These are phyloP conservation scores for Monosporozyma aquatica DNA, from an alignment of 805 yeast species.

Conservation along the genomic window DNA sequence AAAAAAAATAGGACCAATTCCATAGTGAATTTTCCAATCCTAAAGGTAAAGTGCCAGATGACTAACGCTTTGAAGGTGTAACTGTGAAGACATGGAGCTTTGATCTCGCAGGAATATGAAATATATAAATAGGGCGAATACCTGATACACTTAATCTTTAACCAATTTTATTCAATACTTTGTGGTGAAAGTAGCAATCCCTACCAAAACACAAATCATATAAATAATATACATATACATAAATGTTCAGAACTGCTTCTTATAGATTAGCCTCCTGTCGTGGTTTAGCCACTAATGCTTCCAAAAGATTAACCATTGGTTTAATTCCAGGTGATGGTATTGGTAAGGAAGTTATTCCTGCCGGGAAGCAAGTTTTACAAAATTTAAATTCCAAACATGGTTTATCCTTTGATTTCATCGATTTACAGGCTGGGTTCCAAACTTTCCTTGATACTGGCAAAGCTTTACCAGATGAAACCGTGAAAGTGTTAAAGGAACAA, in stretches of 20 bases:
- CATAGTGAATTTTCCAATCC: no score
- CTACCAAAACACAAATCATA: no score
- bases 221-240: no score
- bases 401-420: conserved; percentile 74
- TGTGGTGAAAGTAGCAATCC: no score
- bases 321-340: conserved; percentile 98
- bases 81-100: no score
- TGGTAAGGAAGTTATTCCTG: conserved; percentile 95
- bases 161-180: no score
- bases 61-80: no score
- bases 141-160: no score
- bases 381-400: conserved; percentile 69
- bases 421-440: conserved; percentile 91
- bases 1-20: no score
- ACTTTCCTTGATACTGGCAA: conserved; percentile 89
- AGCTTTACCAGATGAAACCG: conserved; percentile 91
- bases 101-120: no score
- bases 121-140: no score
- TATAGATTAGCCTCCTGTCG: conserved; percentile 26
- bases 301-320: conserved; percentile 45
- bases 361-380: conserved; percentile 83
- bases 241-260: conserved; percentile 25
- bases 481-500: conserved; percentile 58
- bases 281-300: conserved; percentile 31
- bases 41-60: no score